Evolutionary conservation across 352 stramenopile species (phyloP).

Genomic region (Pythium vanterpoolii): DNA sequence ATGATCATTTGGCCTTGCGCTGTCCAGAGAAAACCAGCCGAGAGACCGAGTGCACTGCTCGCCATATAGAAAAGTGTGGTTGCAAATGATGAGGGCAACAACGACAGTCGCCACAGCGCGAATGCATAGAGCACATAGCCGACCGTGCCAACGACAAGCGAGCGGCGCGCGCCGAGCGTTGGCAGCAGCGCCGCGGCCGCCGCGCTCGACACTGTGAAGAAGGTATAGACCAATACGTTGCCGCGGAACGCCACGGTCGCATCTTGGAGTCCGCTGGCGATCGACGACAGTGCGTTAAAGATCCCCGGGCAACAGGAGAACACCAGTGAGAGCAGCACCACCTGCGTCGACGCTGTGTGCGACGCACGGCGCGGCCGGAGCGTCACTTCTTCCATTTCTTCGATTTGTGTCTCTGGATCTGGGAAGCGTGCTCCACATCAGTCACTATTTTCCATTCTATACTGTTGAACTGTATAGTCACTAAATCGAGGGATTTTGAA

Average conservation of each 20-base stretch:
- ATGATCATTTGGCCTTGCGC: conserved; percentile 69
- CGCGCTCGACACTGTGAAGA: conserved; percentile 57
- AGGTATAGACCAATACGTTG: conserved; percentile 51
- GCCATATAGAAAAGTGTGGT: conserved; percentile 22
- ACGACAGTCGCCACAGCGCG: conserved; percentile 44
- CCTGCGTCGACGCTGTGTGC: conserved; percentile 19
- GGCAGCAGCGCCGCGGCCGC: conserved; percentile 42
- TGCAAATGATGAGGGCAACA: no score
- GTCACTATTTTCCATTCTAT: not conserved
- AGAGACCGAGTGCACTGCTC: conserved; percentile 45
- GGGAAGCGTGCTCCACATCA: not conserved
- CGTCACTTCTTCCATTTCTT: no score
- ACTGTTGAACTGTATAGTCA: not conserved
- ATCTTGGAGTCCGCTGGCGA: conserved; percentile 39
- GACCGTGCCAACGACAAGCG: conserved; percentile 49
- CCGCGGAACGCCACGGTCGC: conserved; percentile 34
- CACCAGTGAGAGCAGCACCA: conserved; percentile 36
- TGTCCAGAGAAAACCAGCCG: conserved; percentile 73
- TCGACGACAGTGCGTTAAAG: conserved; percentile 52
- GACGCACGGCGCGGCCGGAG: not conserved
- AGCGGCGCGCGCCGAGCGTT: conserved; percentile 34
- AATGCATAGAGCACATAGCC: conserved; percentile 58
- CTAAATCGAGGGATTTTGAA: not conserved
- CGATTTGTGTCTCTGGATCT: not conserved
- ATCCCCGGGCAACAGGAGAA: conserved; percentile 54